These are phyloP conservation scores for Phaeoacremonium minimum DNA, from an alignment of 2,329 filamentous ascomycete species.

Conservation along the genomic window DNA sequence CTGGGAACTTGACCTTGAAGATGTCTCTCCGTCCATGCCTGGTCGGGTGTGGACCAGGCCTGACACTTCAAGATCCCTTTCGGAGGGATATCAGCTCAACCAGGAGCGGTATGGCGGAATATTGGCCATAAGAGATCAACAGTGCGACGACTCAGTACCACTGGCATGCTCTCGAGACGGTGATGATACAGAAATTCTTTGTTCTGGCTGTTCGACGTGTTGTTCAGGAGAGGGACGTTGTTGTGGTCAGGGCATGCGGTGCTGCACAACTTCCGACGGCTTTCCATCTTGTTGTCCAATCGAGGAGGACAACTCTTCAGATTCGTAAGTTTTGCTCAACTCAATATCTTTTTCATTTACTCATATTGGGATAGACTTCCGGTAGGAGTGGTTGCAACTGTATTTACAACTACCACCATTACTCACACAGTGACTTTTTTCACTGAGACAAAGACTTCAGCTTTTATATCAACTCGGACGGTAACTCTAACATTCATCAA, in stretches of 20 bases:
- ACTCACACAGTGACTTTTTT: conserved; percentile 1
- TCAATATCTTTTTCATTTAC: conserved; percentile 9
- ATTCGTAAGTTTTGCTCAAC: conserved; percentile 2
- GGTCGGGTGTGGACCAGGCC: too few relatives aligned
- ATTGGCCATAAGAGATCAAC: too few relatives aligned
- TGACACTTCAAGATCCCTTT: too few relatives aligned
- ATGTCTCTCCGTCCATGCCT: too few relatives aligned
- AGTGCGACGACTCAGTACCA: conserved; percentile 1
- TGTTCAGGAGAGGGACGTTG: too few relatives aligned
- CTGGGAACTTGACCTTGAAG: too few relatives aligned
- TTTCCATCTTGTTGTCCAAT: too few relatives aligned
- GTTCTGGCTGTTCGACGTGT: neutral
- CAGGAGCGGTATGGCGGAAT: too few relatives aligned
- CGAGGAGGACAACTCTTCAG: too few relatives aligned
- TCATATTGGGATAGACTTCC: conserved; percentile 13
- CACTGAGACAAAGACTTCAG: neutral
- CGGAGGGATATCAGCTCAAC: too few relatives aligned
- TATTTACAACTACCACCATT: conserved; percentile 14
- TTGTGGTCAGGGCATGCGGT: too few relatives aligned
- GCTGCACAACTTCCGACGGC: too few relatives aligned
- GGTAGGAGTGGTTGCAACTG: conserved; percentile 12
- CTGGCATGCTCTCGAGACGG: neutral
- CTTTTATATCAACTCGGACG: conserved; percentile 1
- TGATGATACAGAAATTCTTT: neutral
- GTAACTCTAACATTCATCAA: conserved; percentile 3